Conservation (phyloP, 2,329 filamentous ascomycete species). For the Ophiostoma novo-ulmi region DNA sequence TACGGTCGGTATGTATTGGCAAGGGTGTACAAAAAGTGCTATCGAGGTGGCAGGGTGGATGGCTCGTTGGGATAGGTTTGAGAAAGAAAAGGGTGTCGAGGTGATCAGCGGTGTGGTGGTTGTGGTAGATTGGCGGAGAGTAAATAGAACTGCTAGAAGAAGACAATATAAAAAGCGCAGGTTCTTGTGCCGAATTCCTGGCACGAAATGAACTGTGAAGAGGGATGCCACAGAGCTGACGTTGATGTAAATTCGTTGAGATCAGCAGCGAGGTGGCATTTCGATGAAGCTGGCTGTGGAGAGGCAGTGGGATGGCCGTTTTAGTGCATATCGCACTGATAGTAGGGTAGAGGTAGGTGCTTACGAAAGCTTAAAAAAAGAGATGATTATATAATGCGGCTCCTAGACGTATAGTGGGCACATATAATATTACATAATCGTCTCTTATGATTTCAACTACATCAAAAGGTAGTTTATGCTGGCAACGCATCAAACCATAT, state of each 20-base stretch:
- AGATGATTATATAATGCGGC: neutral
- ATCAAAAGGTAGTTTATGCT: neutral
- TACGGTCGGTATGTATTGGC: neutral
- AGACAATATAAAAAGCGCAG: neutral
- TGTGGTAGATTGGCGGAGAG: neutral
- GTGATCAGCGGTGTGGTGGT: neutral
- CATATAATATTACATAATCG: neutral
- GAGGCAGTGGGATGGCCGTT: neutral
- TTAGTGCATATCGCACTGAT: slow-evolving; percentile 13
- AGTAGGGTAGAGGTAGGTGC: neutral
- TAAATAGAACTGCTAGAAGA: neutral
- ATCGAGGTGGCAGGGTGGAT: neutral
- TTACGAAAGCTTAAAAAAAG: neutral
- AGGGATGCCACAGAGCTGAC: neutral
- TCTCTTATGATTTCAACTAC: neutral
- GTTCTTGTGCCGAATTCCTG: neutral
- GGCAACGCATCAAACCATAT: neutral
- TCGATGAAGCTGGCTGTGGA: slow-evolving; percentile 9
- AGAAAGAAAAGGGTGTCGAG: slow-evolving; percentile 7
- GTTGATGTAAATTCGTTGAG: neutral
- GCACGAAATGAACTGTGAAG: neutral
- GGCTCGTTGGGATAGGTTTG: neutral
- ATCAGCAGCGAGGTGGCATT: neutral
- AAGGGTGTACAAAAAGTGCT: neutral
- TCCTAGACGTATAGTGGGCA: neutral